These are phyloP conservation scores for Oryza coarctata DNA, from an alignment of 176 grass and related monocot species.

Conservation along the genomic window DNA sequence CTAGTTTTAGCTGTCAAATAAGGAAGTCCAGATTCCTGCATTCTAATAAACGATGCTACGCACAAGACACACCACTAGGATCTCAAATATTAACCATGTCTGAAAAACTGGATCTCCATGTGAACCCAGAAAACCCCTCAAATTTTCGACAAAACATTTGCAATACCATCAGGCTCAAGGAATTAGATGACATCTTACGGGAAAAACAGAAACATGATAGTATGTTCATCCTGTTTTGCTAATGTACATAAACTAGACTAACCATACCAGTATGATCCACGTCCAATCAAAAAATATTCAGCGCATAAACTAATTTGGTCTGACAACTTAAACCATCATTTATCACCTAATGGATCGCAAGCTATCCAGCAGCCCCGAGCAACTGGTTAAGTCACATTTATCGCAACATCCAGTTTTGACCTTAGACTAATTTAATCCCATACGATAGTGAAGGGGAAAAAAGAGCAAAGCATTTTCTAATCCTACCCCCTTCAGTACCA, in stretches of 20 bases:
- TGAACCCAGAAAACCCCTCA: neutral
- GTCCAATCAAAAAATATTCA: neutral
- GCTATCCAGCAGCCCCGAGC: neutral
- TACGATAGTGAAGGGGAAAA: neutral
- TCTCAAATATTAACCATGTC: neutral
- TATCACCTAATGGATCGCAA: neutral
- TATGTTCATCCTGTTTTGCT: neutral
- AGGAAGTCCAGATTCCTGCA: neutral
- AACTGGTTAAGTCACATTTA: neutral
- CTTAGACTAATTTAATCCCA: neutral
- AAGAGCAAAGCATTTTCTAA: neutral
- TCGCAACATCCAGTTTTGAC: neutral
- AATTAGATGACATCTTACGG: neutral
- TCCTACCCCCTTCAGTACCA: neutral
- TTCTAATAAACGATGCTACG: neutral
- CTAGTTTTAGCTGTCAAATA: constrained; percentile 9
- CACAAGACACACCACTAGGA: neutral
- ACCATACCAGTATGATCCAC: neutral
- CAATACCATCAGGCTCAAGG: neutral
- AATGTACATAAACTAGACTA: neutral
- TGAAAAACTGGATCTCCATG: neutral
- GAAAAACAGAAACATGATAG: neutral
- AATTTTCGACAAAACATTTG: neutral
- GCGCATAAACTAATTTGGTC: neutral
- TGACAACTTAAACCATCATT: neutral